Evolutionary conservation across 805 yeast species (phyloP).

Genomic region (Kregervanrija fluxuum): DNA sequence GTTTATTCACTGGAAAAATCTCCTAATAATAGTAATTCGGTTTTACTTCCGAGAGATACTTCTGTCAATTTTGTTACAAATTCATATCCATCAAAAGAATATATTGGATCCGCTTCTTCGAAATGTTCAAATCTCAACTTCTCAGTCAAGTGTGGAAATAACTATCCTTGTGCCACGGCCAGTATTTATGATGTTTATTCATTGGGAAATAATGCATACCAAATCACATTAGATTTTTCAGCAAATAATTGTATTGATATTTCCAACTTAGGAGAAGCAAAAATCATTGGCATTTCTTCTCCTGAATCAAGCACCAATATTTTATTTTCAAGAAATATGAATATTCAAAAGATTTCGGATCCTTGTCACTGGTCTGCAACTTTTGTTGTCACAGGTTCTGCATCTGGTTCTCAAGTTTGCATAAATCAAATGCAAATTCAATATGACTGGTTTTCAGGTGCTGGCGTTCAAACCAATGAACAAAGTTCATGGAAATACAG

Average conservation of each 20-base stretch:
- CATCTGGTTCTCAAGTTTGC: conserved; percentile 9
- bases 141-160: not conserved
- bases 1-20: too few relatives aligned
- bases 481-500: conserved; percentile 2
- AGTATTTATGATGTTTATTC: not conserved
- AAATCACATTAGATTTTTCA: conserved; percentile 4
- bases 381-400: conserved; percentile 15
- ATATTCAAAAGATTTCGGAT: conserved; percentile 12
- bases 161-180: conserved; percentile 10
- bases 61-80: not conserved
- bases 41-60: too few relatives aligned
- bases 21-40: too few relatives aligned
- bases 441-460: conserved; percentile 21
- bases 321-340: conserved; percentile 14
- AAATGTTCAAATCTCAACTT: conserved; percentile 3
- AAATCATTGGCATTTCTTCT: conserved; percentile 17
- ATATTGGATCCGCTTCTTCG: conserved; percentile 1
- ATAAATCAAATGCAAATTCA: conserved; percentile 21
- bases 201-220: conserved; percentile 1
- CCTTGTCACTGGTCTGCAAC: conserved; percentile 20
- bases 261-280: conserved; percentile 10
- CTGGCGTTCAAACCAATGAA: conserved; percentile 3
- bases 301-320: conserved; percentile 16
- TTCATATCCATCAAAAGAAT: not conserved
- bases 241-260: conserved; percentile 4